phyloP scores from a whole-genome alignment of 495 filamentous ascomycete species.

The Penicillium angulare region DNA sequence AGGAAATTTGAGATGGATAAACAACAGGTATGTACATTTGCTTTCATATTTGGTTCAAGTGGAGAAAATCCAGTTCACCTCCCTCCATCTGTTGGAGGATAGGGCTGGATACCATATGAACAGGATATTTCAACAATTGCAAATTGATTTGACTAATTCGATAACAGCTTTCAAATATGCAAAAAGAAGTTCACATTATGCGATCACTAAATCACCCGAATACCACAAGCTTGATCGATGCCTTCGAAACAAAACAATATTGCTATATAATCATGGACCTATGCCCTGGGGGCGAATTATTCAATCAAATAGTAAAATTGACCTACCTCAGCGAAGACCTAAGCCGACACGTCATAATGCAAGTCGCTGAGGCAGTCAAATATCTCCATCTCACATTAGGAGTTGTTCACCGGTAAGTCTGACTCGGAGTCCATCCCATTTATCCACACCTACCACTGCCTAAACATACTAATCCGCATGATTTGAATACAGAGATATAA shows the following conservation, averaged over 20 bases:
- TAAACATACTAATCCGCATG: too few species aligned
- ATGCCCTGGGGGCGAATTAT: conserved; percentile 94
- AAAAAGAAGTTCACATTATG: conserved; percentile 99
- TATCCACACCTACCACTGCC: conserved; percentile 27
- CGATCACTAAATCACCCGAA: conserved; percentile 93
- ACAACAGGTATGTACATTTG: conserved; percentile 70
- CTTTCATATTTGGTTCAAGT: too few species aligned
- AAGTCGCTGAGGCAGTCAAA: conserved; percentile 89
- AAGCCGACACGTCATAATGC: conserved; percentile 87
- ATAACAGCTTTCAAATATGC: conserved; percentile 94
- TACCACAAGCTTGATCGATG: conserved; percentile 87
- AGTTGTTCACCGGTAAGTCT: conserved; percentile 91
- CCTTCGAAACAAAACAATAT: conserved; percentile 89
- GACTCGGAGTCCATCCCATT: conserved; percentile 7
- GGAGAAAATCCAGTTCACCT: too few species aligned
- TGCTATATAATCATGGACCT: conserved; percentile 97
- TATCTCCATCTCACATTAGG: conserved; percentile 94
- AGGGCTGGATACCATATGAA: too few species aligned
- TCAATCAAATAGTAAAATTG: conserved; percentile 97
- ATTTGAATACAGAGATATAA: conserved; percentile 94
- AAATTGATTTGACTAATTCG: conserved; percentile 6
- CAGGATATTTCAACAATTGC: conserved; percentile 11
- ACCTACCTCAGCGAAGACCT: conserved; percentile 98
- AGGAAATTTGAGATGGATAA: conserved; percentile 98
- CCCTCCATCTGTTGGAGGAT: too few species aligned